Conservation (phyloP, 192 early-diverging fungal genomes). For the Backusella macrospora region DNA sequence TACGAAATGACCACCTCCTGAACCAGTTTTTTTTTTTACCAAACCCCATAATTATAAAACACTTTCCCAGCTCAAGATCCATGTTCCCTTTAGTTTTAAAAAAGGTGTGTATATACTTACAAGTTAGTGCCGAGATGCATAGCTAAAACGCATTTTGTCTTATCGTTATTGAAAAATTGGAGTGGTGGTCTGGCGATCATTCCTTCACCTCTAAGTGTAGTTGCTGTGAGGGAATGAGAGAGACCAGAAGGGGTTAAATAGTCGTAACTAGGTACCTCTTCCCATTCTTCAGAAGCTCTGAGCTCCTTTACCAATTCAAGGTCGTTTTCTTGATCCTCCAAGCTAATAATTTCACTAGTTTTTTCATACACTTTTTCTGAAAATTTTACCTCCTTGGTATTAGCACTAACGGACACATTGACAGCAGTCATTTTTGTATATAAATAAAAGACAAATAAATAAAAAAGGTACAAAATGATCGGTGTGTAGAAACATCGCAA, state of each 20-base stretch:
- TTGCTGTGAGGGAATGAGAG: conserved; percentile 42
- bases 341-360: background rate
- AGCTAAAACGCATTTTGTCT: conserved; percentile 52
- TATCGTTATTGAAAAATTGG: conserved; percentile 56
- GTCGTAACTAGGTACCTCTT: conserved; percentile 33
- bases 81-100: too few relatives aligned
- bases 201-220: conserved; percentile 51
- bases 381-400: background rate
- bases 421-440: conserved; percentile 13
- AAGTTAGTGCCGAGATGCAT: conserved; percentile 69
- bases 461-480: conserved; percentile 1
- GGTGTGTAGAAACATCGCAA: background rate
- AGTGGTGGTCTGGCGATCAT: conserved; percentile 56
- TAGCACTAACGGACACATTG: background rate
- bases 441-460: background rate
- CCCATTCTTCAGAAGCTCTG: conserved; percentile 24
- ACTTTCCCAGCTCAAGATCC: background rate
- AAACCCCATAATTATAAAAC: background rate
- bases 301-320: conserved; percentile 20
- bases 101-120: conserved; percentile 18
- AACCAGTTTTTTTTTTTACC: background rate
- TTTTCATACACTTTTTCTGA: conserved; percentile 2
- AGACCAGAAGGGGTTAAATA: conserved; percentile 29
- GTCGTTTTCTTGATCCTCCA: conserved; percentile 17
- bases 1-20: background rate